Base-by-base conservation (phyloP, 345 rosid genomes). In the Corymbia maculata region DNA sequence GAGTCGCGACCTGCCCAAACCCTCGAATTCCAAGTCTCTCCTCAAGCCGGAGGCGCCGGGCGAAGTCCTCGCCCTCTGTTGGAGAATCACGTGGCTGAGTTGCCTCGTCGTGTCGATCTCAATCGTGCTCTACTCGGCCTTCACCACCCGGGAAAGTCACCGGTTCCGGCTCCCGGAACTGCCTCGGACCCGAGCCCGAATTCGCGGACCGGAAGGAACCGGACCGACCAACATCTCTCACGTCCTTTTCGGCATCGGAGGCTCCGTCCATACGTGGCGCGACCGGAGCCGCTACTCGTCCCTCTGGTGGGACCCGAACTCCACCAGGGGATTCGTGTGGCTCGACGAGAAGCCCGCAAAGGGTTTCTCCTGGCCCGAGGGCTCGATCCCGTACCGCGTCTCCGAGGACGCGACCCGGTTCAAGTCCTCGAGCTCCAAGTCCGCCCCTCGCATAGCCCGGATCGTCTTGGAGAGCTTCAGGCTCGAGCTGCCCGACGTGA, bases 371-470 rank as follows among this genome's bases (percentile, higher is more conserved):
- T 16, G 1, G 45, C 42, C 70, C 16, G 88, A 82, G 6, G 52
- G n/a, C 52, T 61, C 89, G 15, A 87, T 90, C 57, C 97, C 95
- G 85, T 85, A 86, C 84, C 89, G 90, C 66, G 90, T 96, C 4
- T 95, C 98, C 9, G 92, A 92, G 28, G 95, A 94, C 3, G 94
- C 97, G 92, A 91, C 93, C n/a, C 91, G 93, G 88, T 95, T 94
- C 89, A 88, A 68, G 86, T 95, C 87, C 93, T 90, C 95, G 4
- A 93, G 94, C 92, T 93, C 96, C 10, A 90, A 94, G 89, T 90
- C 94, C 51, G 99, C 97, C 32, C 96, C 94, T 12, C 92, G 99
- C 89, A 93, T 97, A 85, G 97, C 99, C 13, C 90, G 99, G 88
- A 91, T 95, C 12, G 92, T 96, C 68, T 89, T 92, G 90, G 98